Conservation (phyloP, 108 stramenopile species). For the Pseudonitzschia delicatissima region DNA sequence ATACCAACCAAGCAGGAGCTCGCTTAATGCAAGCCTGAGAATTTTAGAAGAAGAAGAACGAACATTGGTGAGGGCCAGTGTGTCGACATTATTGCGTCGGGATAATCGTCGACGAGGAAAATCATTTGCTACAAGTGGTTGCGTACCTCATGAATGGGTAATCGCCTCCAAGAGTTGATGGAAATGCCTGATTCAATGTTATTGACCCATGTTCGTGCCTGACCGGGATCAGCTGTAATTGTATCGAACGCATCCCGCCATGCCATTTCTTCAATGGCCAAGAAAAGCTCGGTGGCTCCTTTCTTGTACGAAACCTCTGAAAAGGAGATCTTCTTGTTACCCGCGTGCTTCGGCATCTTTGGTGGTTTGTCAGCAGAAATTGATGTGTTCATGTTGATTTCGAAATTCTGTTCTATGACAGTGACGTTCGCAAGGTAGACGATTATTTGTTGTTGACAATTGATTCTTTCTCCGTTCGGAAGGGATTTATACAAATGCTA, state of each 20-base stretch:
- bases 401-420: too few relatives aligned
- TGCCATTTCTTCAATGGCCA: constrained; percentile 45
- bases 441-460: too few relatives aligned
- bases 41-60: neutral
- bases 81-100: too few relatives aligned
- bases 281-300: constrained; percentile 56
- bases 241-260: constrained; percentile 52
- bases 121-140: constrained; percentile 3
- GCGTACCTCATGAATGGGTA: constrained; percentile 82
- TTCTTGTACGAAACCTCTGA: constrained; percentile 43
- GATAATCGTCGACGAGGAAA: constrained; percentile 44
- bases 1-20: constrained; percentile 65
- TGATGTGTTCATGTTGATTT: too few relatives aligned
- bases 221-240: constrained; percentile 29
- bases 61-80: constrained; percentile 5
- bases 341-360: too few relatives aligned
- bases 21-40: constrained; percentile 68
- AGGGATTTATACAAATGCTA: too few relatives aligned
- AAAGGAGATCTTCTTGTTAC: too few relatives aligned
- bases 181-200: constrained; percentile 39
- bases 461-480: too few relatives aligned
- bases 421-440: too few relatives aligned
- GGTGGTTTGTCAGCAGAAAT: too few relatives aligned
- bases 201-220: constrained; percentile 51
- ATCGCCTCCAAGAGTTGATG: constrained; percentile 68